These are phyloP conservation scores for Candida sanyaensis DNA, from an alignment of 1,139 yeast species.

Conservation along the genomic window DNA sequence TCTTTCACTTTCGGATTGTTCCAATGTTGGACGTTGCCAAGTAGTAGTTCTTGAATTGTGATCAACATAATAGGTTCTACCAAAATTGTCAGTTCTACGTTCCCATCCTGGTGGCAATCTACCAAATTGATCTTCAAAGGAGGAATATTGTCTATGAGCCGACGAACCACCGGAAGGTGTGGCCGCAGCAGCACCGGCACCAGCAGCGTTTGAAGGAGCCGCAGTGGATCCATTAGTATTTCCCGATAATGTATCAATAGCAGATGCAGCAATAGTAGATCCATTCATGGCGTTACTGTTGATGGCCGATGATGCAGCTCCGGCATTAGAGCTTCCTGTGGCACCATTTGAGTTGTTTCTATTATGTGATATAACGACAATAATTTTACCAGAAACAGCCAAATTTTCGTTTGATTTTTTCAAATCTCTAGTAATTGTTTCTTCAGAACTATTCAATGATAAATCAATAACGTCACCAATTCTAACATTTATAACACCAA, in stretches of 20 bases:
- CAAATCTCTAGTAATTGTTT: constrained; percentile 90
- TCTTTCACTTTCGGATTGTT: constrained; percentile 67
- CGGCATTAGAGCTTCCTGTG: constrained; percentile 6
- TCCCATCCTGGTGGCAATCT: constrained; percentile 99
- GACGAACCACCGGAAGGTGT: constrained; percentile 21
- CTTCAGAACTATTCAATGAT: constrained; percentile 58
- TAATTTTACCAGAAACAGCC: constrained; percentile 89
- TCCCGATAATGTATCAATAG: constrained; percentile 11
- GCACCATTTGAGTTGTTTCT: constrained; percentile 11
- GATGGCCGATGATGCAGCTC: constrained; percentile 2
- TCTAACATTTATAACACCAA: constrained; percentile 92
- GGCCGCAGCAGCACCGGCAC: constrained; percentile 14
- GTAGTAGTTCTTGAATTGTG: constrained; percentile 97
- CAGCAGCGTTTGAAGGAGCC: background rate
- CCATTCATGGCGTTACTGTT: background rate
- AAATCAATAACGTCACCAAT: constrained; percentile 88
- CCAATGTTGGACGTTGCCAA: constrained; percentile 92
- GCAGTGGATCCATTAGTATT: background rate
- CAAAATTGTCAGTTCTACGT: constrained; percentile 94
- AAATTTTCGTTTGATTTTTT: constrained; percentile 89
- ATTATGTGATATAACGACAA: constrained; percentile 66
- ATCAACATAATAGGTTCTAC: constrained; percentile 96
- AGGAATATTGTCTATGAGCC: constrained; percentile 67
- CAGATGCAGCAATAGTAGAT: constrained; percentile 3
- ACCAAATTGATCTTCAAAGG: constrained; percentile 96